Evolutionary conservation across 108 stramenopile species (phyloP).

Genomic region (Epithemia pelagica): DNA sequence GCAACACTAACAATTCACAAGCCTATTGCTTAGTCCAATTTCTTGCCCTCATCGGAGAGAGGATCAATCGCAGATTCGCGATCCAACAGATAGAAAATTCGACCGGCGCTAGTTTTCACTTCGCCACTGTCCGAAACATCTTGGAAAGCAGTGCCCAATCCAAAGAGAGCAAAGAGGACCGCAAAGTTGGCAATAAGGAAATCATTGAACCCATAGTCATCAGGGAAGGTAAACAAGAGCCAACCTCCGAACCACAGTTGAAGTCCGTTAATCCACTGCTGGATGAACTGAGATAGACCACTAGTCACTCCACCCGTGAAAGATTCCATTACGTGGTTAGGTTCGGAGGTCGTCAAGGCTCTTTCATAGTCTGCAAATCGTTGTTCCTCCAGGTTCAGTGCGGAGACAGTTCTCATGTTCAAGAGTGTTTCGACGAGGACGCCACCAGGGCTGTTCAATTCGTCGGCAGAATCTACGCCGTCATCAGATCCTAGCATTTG

Average conservation of each 20-base stretch:
- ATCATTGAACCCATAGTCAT: conserved; percentile 41
- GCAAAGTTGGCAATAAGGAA: conserved; percentile 75
- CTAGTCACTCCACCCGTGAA: conserved; percentile 9
- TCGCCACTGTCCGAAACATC: conserved; percentile 59
- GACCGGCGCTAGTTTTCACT: conserved; percentile 45
- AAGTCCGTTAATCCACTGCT: conserved; percentile 38
- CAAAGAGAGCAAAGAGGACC: conserved; percentile 64
- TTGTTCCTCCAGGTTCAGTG: conserved; percentile 52
- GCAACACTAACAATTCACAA: not conserved
- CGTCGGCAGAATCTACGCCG: conserved; percentile 23
- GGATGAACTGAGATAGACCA: conserved; percentile 37
- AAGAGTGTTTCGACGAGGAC: conserved; percentile 66
- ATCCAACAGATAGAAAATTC: conserved; percentile 67
- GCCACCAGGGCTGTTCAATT: conserved; percentile 49
- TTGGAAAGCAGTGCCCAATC: conserved; percentile 65
- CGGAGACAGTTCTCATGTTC: conserved; percentile 71
- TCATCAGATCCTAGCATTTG: conserved; percentile 56
- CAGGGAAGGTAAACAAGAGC: conserved; percentile 49
- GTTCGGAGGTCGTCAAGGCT: conserved; percentile 33
- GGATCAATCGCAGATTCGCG: conserved; percentile 57
- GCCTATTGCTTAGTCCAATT: conserved; percentile 18
- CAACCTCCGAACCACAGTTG: conserved; percentile 76
- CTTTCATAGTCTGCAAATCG: conserved; percentile 45
- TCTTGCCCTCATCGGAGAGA: conserved; percentile 37
- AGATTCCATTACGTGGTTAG: conserved; percentile 22